Evolutionary conservation across 805 yeast species (phyloP).

Genomic region (Blastobotrys muscicola): DNA sequence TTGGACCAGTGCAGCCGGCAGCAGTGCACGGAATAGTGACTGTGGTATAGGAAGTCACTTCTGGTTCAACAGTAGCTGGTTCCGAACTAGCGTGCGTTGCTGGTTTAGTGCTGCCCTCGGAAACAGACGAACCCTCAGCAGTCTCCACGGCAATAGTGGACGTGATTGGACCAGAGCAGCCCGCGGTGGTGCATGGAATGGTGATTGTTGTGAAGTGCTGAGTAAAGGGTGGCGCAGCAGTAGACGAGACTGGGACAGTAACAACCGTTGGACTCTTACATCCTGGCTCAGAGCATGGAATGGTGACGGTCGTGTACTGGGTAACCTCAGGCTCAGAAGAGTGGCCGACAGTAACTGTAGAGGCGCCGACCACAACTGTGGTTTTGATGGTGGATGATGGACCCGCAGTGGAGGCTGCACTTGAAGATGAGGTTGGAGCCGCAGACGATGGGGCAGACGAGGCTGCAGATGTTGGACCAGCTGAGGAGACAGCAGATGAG

Average conservation of each 20-base stretch:
- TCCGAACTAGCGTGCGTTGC: neutral
- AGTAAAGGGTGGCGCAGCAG: neutral
- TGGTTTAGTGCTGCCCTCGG: neutral
- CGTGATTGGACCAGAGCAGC: neutral
- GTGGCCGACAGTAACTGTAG: neutral
- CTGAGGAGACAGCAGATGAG: neutral
- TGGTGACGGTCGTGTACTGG: neutral
- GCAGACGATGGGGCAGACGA: neutral
- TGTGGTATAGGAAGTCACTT: neutral
- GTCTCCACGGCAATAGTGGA: neutral
- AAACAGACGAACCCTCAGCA: neutral
- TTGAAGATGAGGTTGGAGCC: neutral
- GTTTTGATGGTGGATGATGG: neutral
- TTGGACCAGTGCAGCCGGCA: slow-evolving; percentile 1
- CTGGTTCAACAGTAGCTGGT: neutral
- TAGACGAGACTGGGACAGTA: neutral
- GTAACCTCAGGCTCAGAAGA: neutral
- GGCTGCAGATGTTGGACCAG: neutral
- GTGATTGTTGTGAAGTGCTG: neutral
- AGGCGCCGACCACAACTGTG: neutral
- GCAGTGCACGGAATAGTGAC: slow-evolving; percentile 4
- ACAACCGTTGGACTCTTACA: neutral
- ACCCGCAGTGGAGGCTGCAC: neutral
- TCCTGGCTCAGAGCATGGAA: neutral
- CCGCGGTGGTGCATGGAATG: neutral